Evolutionary conservation across 768 basidiomycete species (phyloP).

Genomic region (Rhodotorula toruloides): DNA sequence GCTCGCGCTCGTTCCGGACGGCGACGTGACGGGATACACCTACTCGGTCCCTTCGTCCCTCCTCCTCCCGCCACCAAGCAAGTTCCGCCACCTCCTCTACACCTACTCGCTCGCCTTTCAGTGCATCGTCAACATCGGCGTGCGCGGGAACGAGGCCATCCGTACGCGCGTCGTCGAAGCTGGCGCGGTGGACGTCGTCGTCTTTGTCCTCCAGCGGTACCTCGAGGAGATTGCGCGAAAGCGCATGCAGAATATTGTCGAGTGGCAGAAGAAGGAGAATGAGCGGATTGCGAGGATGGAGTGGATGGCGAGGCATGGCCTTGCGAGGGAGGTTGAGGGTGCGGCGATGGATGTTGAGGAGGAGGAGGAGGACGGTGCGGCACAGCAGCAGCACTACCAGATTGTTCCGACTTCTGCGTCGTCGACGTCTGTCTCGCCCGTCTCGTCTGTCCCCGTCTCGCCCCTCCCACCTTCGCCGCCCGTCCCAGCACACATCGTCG

Average conservation of each 20-base stretch:
- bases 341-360: neutral
- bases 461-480: neutral
- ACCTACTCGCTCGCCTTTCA: constrained; percentile 91
- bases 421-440: constrained; percentile 6
- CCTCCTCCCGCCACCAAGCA: constrained; percentile 17
- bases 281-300: neutral
- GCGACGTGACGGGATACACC: neutral
- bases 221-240: constrained; percentile 59
- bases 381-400: neutral
- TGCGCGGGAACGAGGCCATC: constrained; percentile 87
- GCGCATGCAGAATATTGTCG: neutral
- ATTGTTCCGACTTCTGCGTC: neutral
- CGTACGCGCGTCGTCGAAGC: constrained; percentile 88
- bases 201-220: constrained; percentile 90
- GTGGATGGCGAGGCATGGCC: neutral
- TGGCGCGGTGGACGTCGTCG: constrained; percentile 86
- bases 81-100: constrained; percentile 50
- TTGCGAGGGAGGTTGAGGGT: neutral
- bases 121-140: constrained; percentile 94
- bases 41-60: constrained; percentile 41
- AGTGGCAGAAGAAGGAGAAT: constrained; percentile 14
- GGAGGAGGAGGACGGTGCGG: neutral
- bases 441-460: neutral
- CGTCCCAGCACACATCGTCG: neutral
- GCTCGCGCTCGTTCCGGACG: neutral